Percentiles rank a stretch among this genome's conserved stretches.
These are phyloP conservation scores for Straminergon stramineum DNA, from an alignment of 225 moss, liverwort and hornwort genomes.

Conservation along the genomic window DNA sequence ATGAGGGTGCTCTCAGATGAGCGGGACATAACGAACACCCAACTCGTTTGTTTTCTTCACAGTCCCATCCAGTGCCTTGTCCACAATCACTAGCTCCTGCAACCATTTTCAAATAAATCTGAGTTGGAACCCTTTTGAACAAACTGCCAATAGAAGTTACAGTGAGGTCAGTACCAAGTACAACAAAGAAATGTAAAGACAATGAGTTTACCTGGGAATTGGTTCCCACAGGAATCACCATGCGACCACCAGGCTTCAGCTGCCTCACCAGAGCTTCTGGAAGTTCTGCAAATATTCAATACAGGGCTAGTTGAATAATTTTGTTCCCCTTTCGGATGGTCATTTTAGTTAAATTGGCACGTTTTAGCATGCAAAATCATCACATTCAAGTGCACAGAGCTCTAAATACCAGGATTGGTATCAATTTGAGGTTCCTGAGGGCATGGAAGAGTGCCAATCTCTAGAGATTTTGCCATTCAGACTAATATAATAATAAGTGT, in stretches of 20 bases:
- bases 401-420: background rate
- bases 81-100: conserved; percentile 85
- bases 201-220: conserved; percentile 42
- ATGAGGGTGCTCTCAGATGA: conserved; percentile 11
- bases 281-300: conserved; percentile 35
- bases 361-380: too few relatives aligned
- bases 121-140: background rate
- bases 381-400: background rate
- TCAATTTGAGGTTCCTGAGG: background rate
- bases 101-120: background rate
- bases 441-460: background rate
- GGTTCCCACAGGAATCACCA: conserved; percentile 94
- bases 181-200: background rate
- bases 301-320: background rate
- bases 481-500: background rate
- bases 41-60: conserved; percentile 69
- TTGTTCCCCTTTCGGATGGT: too few relatives aligned
- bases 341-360: background rate
- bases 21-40: conserved; percentile 88
- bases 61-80: conserved; percentile 71
- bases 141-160: background rate
- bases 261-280: conserved; percentile 80
- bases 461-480: background rate
- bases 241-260: conserved; percentile 89
- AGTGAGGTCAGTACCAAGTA: background rate